Evolutionary conservation across 2,329 filamentous ascomycete species (phyloP).

Genomic region (Remersonia thermophila): DNA sequence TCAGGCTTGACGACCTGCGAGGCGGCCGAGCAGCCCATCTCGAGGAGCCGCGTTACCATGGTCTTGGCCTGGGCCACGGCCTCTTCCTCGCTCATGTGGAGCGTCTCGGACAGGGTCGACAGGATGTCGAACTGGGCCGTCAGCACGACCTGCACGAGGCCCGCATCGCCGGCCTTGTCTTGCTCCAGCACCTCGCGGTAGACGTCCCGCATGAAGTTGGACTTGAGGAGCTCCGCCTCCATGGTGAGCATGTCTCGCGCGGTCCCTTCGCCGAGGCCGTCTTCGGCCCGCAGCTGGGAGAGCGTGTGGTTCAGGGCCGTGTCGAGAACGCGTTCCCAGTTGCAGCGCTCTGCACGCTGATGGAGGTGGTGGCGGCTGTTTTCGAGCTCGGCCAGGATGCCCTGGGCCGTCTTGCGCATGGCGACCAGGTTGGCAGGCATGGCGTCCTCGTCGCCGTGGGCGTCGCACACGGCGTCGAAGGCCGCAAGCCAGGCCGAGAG

Average conservation of each 20-base stretch:
- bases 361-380: constrained; percentile 83
- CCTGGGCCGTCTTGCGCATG: constrained; percentile 79
- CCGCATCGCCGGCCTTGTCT: constrained; percentile 68
- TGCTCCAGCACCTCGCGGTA: constrained; percentile 68
- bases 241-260: constrained; percentile 62
- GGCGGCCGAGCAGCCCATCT: constrained; percentile 60
- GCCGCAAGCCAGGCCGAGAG: constrained; percentile 89
- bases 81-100: constrained; percentile 70
- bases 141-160: constrained; percentile 69
- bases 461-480: constrained; percentile 72
- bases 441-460: constrained; percentile 52
- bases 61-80: constrained; percentile 68
- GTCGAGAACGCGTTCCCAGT: constrained; percentile 81
- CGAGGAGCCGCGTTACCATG: constrained; percentile 65
- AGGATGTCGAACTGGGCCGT: constrained; percentile 89
- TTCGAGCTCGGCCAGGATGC: constrained; percentile 80
- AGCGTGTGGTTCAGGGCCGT: constrained; percentile 79
- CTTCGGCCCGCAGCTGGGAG: constrained; percentile 62
- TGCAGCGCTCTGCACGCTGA: constrained; percentile 64
- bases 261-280: constrained; percentile 47
- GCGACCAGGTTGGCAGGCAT: constrained; percentile 57
- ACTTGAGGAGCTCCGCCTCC: constrained; percentile 77
- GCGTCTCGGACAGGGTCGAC: constrained; percentile 66
- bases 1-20: constrained; percentile 87
- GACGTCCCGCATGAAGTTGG: constrained; percentile 69